Evolutionary conservation across 768 basidiomycete genomes (phyloP).

Genomic region (Podaxis carcinomalis): DNA sequence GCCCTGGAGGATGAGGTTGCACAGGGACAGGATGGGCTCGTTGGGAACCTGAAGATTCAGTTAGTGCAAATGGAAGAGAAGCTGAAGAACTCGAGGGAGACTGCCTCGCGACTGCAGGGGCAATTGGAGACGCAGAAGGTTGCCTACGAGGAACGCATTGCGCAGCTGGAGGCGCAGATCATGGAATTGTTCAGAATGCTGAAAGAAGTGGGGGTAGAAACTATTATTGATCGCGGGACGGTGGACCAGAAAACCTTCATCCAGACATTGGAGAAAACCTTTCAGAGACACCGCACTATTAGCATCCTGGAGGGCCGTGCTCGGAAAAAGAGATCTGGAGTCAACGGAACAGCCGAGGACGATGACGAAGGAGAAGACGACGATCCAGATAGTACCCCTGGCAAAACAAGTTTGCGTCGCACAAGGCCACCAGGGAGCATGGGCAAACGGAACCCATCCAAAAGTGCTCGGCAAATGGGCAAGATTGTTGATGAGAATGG

Average conservation of each 20-base stretch:
- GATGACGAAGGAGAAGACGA: constrained; percentile 42
- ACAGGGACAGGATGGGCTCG: constrained; percentile 76
- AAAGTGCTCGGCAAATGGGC: constrained; percentile 27
- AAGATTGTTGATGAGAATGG: constrained; percentile 41
- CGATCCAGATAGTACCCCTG: constrained; percentile 54
- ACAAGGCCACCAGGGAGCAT: constrained; percentile 21
- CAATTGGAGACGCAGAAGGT: constrained; percentile 75
- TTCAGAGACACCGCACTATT: constrained; percentile 82
- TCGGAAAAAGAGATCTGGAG: constrained; percentile 25
- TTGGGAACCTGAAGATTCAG: constrained; percentile 76
- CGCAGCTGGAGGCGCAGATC: constrained; percentile 88
- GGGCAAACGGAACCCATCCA: constrained; percentile 26
- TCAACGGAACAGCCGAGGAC: constrained; percentile 13
- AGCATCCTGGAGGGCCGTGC: constrained; percentile 72
- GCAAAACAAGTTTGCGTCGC: constrained; percentile 44
- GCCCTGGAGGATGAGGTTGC: constrained; percentile 76
- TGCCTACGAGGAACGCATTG: constrained; percentile 81
- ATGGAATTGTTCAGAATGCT: constrained; percentile 94
- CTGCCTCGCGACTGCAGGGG: constrained; percentile 67
- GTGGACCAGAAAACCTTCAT: constrained; percentile 84
- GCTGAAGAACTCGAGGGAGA: constrained; percentile 73
- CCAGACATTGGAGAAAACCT: constrained; percentile 72
- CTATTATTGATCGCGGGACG: constrained; percentile 60
- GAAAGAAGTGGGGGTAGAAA: constrained; percentile 76
- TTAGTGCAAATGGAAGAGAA: constrained; percentile 71